Base-by-base conservation (phyloP, 2,329 filamentous ascomycete species). In the Ramularia endophylla region DNA sequence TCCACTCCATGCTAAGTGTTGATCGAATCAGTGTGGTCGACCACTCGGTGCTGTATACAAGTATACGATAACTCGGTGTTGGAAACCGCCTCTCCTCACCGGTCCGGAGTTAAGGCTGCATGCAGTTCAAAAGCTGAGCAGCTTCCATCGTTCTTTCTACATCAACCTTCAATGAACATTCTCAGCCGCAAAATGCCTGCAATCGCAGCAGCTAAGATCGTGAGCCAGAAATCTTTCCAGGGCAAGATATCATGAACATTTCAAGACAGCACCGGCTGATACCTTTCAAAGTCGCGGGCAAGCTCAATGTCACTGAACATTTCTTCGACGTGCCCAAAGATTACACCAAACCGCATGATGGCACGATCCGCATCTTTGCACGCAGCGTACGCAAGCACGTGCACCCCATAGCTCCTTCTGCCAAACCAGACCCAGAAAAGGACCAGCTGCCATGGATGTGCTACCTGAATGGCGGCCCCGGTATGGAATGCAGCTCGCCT, bases 251-350 rank as follows among this genome's bases (percentile, higher is more conserved):
- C 29, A 16, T 29, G 27, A 27, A 25, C 27, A 9, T 19, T 6
- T 25, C 34, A 33, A 19, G 16, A 31, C 20, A 38, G 7, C 16
- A n/a, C 34, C 2, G 29, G 38, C 30, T 32, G 29, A 29, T 43
- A 12, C 27, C 27, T 11, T 11, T 19, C 16, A 18, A 27, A 34
- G 32, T 50, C n/a, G 35, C 44, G 87, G 87, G 87, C 36, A 83
- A 81, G 59, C 72, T 94, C 33, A 72, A 77, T 46, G 76, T 94
- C 46, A 84, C 84, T 2, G 88, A 95, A 62, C 75, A 90, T 56
- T 84, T 87, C 70, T 95, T 95, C 65, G 76, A 87, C 52, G 88
- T 95, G 8, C 88, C 89, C 3, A 74, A 86, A 47, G 85, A 94
- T 67, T 85, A 94, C 64, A 66, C 67, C 47, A 75, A 80, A 40